These are phyloP conservation scores for Posidonia oceanica DNA, from an alignment of 116 monocot genomes.

Conservation along the genomic window DNA sequence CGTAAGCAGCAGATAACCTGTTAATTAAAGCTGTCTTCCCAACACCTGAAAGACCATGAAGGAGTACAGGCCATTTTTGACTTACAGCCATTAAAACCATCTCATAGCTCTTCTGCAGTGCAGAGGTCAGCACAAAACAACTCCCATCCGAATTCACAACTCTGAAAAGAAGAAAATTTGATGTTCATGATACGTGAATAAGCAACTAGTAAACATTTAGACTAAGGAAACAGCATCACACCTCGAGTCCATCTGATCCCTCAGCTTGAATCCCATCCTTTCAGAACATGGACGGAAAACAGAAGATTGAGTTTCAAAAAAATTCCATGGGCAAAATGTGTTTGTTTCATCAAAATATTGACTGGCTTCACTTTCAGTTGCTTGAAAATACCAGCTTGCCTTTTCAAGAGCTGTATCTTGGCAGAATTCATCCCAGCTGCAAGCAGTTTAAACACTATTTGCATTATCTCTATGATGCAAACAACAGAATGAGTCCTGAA, in stretches of 20 bases:
- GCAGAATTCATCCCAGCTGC: conserved; percentile 81
- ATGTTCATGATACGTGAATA: background rate
- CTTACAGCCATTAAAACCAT: conserved; percentile 60
- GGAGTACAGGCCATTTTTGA: conserved; percentile 88
- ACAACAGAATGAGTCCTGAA: background rate
- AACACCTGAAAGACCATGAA: conserved; percentile 69
- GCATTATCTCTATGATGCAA: background rate
- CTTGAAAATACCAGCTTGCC: conserved; percentile 55
- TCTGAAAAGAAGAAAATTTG: conserved; percentile 11
- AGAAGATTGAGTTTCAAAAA: background rate
- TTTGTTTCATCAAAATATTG: background rate
- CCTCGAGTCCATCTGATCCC: background rate
- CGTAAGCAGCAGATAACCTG: conserved; percentile 16
- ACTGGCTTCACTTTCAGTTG: conserved; percentile 16
- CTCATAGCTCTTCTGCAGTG: conserved; percentile 65
- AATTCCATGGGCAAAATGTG: background rate
- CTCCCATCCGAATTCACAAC: conserved; percentile 3
- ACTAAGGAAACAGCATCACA: background rate
- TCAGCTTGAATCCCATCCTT: background rate
- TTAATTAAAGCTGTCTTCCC: conserved; percentile 86
- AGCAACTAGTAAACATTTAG: background rate
- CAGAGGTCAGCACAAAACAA: conserved; percentile 50
- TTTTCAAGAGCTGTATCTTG: conserved; percentile 82
- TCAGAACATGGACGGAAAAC: background rate
- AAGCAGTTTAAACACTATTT: background rate